Base-by-base conservation (phyloP, 495 filamentous ascomycete species). In the Zalerion maritima region DNA sequence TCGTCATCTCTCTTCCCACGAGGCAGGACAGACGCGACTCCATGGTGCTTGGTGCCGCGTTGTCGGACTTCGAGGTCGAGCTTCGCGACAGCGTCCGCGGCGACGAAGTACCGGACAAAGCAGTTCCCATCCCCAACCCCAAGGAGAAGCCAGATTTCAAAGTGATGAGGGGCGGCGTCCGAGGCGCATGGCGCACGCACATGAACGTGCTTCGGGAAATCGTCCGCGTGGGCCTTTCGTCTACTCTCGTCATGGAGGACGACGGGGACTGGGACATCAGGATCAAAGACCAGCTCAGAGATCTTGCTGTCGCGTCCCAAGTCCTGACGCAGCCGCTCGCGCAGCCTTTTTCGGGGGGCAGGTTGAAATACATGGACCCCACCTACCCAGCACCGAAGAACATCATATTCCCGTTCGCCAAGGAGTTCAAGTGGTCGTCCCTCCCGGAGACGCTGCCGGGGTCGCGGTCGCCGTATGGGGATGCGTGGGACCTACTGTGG, bases 401-500 rank as follows among this genome's bases (percentile, higher is more conserved):
- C 14, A 19, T 45, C 15, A 9, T 19, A 6, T 49, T 47, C 30
- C n/a, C n/a, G n/a, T n/a, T n/a, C n/a, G n/a, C n/a, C n/a, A n/a
- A n/a, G n/a, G n/a, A n/a, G n/a, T n/a, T n/a, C n/a, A n/a, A n/a
- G n/a, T n/a, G n/a, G n/a, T 25, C 39, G 30, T 15, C 25, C 6
- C 45, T 55, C 7, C 53, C 54, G 2, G 16, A 30, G 15, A 52
- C 48, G 4, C 36, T 35, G 1, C 20, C 49, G 3, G 34, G 46
- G 2, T 47, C 47, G 15, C 28, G 36, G 4, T 62, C 64, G 0
- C 68, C 69, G 1, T 76, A 75, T 37, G 71, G 71, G 21, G 59
- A 67, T 24, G 41, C 66, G 41, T 76, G 69, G 69, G 62, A 71
- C 41, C 37, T 71, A 2, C 50, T 73, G 12, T 73, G 68, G 67